Evolutionary conservation across 1,284 basidiomycete genomes (phyloP), one percentile per base, ranked within the genome.

Genomic region (Grifola frondosa): DNA sequence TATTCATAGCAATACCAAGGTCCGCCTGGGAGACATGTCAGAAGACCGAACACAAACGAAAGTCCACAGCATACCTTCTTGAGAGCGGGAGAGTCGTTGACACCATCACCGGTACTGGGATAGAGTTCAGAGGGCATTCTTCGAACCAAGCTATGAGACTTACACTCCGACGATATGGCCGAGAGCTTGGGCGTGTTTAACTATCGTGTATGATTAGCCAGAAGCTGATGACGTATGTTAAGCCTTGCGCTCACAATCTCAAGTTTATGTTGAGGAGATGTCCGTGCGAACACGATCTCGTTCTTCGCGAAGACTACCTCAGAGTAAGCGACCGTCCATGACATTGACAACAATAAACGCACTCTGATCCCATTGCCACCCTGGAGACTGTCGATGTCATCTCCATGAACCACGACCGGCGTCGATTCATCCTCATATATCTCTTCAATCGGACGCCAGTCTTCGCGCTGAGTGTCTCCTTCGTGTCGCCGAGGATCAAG

Each of bases 351-450:
- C 19, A 17, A 4, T 11, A 47, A 4, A 19, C 50, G 19, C 48
- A 81, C 79, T 81, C 57, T 80, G 75, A 64, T 82, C 81, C 81
- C 81, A 82, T 59, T 82, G 79, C 78, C 80, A 82, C 79, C 80
- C 57, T 81, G 78, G 21, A 81, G 60, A 5, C 61, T 58, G 59
- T 81, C 80, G 48, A 83, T 81, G 29, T 78, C 74, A 51, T 84
- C 81, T 32, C 81, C 81, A 52, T 84, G 81, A 20, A 84, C 70
- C 24, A 84, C 80, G 21, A 83, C 73, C 12, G 81, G 80, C 30
- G 70, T 68, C 33, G 81, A 74, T 61, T 85, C 81, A 48, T 84
- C 82, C 21, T 84, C 81, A 49, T 81, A 83, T 23, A 85, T 74
- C 40, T 80, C 76, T 40, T 77, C 77, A 8, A 80, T 48, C 5